Evolutionary conservation across 108 stramenopile genomes (phyloP), one percentile per base, ranked within the genome.

Genomic region (Schizochytrium sp.): DNA sequence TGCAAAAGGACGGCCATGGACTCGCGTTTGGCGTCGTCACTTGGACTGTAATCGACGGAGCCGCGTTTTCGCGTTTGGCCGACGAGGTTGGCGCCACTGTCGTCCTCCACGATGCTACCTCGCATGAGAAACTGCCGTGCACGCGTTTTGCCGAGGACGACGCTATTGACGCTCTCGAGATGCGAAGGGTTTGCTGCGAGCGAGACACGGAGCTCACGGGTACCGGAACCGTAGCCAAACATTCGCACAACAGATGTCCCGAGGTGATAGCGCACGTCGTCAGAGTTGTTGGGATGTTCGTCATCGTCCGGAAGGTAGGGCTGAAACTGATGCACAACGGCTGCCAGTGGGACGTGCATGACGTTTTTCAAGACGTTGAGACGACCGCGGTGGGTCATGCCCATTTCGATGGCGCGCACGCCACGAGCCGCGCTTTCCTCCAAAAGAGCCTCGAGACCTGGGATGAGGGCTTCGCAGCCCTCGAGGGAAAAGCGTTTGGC

Each of bases 111-210:
- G n/a, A 29, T 55, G 72, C n/a, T 18, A 3, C 88, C 72, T 6
- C 28, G 58, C 41, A 28, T 21, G 34, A 34, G 51, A 19, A 41
- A 60, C 34, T 88, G 55, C 55, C 98, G 76, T 97, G 98, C 98
- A 8, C 99, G 95, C 25, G 96, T 91, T 93, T 99, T 99, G 44
- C 99, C 99, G 60, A 93, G 90, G 19, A 98, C 99, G n/a, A 99
- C 96, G 5, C 98, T 97, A 90, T 98, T 95, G 60, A 99, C 99
- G 58, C 98, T 98, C 93, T 99, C 99, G 72, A 99, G 94, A 92
- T 99, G 99, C 16, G 95, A 96, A 8, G 99, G 99, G 93, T 99
- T 99, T 88, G 98, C 97, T 10, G 98, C 95, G 83, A 99, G 94
- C 91, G 96, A 96, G 89, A 99, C 90, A 89, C 97, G 97, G 58